These are phyloP conservation scores for Periconia sp. DNA, from an alignment of 2,329 filamentous ascomycete species.

Conservation along the genomic window DNA sequence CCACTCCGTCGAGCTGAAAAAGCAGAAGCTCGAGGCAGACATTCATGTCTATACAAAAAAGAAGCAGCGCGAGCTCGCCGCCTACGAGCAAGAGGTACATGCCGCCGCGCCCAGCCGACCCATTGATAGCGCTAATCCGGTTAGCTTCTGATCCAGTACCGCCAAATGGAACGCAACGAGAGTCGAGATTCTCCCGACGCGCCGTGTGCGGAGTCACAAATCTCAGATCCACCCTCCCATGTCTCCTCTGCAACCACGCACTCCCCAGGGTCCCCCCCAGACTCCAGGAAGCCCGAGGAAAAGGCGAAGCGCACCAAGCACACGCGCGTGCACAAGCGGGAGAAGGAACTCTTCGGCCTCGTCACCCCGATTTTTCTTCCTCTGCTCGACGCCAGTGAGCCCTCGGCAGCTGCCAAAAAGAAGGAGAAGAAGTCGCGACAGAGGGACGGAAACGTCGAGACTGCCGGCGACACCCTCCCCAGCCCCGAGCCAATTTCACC, in stretches of 20 bases:
- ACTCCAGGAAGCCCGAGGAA: conserved; percentile 23
- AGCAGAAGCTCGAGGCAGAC: conserved; percentile 44
- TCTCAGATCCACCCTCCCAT: conserved; percentile 2
- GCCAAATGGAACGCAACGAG: conserved; percentile 35
- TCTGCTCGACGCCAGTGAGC: conserved; percentile 39
- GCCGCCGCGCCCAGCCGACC: conserved; percentile 1
- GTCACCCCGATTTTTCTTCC: conserved; percentile 45
- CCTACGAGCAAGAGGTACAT: conserved; percentile 40
- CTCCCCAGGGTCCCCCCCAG: conserved; percentile 10
- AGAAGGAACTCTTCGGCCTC: conserved; percentile 45
- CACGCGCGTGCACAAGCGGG: conserved; percentile 45
- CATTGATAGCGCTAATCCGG: conserved; percentile 29
- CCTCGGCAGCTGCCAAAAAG: conserved; percentile 25
- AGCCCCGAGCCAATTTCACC: conserved; percentile 17
- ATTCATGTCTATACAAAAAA: conserved; percentile 39
- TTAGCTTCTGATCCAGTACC: conserved; percentile 42
- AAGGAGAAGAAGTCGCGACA: conserved; percentile 28
- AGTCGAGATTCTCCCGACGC: conserved; percentile 7
- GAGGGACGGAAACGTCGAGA: conserved; percentile 16
- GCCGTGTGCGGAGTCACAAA: neutral
- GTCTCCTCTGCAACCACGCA: conserved; percentile 6
- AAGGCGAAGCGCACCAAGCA: conserved; percentile 41
- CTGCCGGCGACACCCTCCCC: conserved; percentile 8
- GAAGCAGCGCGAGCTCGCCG: conserved; percentile 41
- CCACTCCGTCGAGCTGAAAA: conserved; percentile 40